These are phyloP conservation scores for Tetragonia tetragonoides DNA, from an alignment of 148 eudicot species.

Conservation along the genomic window DNA sequence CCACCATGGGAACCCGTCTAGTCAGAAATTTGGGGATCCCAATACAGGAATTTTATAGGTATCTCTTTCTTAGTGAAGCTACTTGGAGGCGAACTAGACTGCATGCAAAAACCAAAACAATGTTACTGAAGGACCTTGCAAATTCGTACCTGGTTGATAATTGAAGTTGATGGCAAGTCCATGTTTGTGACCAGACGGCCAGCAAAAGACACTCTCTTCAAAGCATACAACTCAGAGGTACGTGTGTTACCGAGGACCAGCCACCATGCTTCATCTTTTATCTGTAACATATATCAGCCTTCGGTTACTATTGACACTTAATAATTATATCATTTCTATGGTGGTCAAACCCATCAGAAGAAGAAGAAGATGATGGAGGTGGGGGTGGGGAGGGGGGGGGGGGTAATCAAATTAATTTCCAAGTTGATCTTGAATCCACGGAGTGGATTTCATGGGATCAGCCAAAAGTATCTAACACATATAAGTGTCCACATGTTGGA, in stretches of 20 bases:
- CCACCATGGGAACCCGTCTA: background rate
- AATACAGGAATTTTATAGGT: background rate
- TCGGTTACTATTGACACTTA: background rate
- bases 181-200: conserved; percentile 59
- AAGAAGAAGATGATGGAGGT: background rate
- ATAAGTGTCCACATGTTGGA: background rate
- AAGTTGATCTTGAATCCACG: background rate
- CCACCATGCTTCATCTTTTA: conserved; percentile 99
- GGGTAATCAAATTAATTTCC: background rate
- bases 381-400: no score
- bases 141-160: conserved; percentile 47
- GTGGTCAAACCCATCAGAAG: background rate
- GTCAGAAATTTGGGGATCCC: background rate
- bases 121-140: background rate
- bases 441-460: background rate
- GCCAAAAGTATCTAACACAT: background rate
- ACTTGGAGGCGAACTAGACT: background rate
- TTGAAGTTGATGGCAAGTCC: conserved; percentile 62
- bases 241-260: conserved; percentile 69
- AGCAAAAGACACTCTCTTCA: conserved; percentile 79
- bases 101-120: conserved; percentile 10
- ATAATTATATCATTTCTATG: background rate
- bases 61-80: background rate
- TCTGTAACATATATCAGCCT: conserved; percentile 34
- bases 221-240: conserved; percentile 66